Conservation (phyloP, 163 green algal species). For the Scenedesmus sp. region DNA sequence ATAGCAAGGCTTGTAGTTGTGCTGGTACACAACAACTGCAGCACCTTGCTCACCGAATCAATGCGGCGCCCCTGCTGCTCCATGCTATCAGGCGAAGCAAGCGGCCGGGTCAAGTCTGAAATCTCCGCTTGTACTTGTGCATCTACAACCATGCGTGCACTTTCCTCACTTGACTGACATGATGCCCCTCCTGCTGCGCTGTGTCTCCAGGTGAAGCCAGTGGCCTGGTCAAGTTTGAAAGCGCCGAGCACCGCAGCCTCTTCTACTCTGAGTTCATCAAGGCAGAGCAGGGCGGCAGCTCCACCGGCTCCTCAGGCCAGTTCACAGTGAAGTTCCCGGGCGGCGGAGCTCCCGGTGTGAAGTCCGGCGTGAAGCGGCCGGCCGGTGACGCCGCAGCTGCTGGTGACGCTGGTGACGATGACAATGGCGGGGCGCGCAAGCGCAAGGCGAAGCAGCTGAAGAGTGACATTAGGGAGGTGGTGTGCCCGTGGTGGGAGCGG, state of each 20-base stretch:
- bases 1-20: too few relatives aligned
- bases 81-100: too few relatives aligned
- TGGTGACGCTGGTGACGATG: neutral
- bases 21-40: too few relatives aligned
- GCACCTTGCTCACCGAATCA: too few relatives aligned
- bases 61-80: too few relatives aligned
- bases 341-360: neutral
- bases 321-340: constrained; percentile 34
- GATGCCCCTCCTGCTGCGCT: neutral
- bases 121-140: too few relatives aligned
- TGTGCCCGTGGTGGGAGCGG: constrained; percentile 61
- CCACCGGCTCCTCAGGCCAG: constrained; percentile 15
- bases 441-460: neutral
- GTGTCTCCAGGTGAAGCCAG: neutral
- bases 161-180: neutral
- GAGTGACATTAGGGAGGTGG: constrained; percentile 54
- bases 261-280: constrained; percentile 20
- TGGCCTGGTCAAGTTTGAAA: neutral
- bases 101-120: too few relatives aligned
- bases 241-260: constrained; percentile 9
- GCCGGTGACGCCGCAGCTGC: neutral
- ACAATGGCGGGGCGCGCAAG: neutral
- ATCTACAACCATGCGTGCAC: too few relatives aligned
- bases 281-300: constrained; percentile 19
- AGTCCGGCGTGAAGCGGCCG: neutral